Conservation (phyloP, 129 eudicot genomes). For the Ambrosia artemisiifolia region DNA sequence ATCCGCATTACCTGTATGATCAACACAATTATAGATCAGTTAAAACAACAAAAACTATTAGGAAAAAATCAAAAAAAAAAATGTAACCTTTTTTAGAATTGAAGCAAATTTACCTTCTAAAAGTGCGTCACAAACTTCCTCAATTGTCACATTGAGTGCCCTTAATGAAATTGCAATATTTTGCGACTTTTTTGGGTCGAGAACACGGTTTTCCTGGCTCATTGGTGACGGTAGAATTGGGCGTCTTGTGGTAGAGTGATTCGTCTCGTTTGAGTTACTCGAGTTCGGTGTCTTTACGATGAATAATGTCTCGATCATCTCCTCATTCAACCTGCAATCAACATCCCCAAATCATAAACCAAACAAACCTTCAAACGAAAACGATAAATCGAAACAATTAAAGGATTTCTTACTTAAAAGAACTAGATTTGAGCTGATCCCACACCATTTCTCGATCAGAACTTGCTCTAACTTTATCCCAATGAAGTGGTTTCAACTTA, state of each 20-base stretch:
- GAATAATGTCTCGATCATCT: constrained; percentile 95
- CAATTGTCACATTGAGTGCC: constrained; percentile 88
- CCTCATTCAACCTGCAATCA: constrained; percentile 79
- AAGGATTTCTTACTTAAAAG: constrained; percentile 60
- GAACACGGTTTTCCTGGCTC: constrained; percentile 65
- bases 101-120: constrained; percentile 60
- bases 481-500: constrained; percentile 87
- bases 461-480: constrained; percentile 99
- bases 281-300: constrained; percentile 62
- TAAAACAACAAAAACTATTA: not conserved
- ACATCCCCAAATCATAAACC: constrained; percentile 18
- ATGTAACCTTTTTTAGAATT: not conserved
- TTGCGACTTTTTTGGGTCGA: constrained; percentile 92
- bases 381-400: not conserved
- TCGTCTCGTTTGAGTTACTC: constrained; percentile 44
- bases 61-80: not conserved
- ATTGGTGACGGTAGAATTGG: constrained; percentile 50
- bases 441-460: constrained; percentile 98
- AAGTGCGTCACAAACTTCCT: constrained; percentile 95
- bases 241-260: constrained; percentile 29
- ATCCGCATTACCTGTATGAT: constrained; percentile 72
- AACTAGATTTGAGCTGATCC: constrained; percentile 97
- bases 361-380: not conserved
- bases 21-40: not conserved
- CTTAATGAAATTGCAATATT: constrained; percentile 80